Evolutionary conservation across 257 asterid species (phyloP), one percentile per base, ranked within the genome.

Genomic region (Petrea volubilis): DNA sequence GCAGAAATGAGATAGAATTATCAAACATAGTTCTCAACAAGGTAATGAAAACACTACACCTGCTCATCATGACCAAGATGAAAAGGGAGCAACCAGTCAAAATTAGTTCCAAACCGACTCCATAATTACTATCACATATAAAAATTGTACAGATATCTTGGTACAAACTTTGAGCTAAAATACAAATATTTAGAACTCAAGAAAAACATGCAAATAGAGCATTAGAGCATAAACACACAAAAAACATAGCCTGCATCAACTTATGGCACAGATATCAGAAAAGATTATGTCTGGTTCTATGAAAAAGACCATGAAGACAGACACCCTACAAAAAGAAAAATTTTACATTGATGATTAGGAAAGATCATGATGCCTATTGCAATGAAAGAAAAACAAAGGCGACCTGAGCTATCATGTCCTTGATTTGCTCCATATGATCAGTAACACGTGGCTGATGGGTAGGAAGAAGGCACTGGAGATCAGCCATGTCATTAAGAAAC

Each of bases 391-490:
- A 41, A 64, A 11, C 12, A 28, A 17, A 6, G 12, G 53, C 64
- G 20, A 93, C 98, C 96, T 93, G 70, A 50, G 86, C 82, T 59
- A 90, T 88, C 97, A 90, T 88, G 75, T 83, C 87, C 84, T 84
- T 84, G 49, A 90, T 87, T 52, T 90, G 88, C 57, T 87, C 96
- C 73, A 80, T 77, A 52, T 57, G 73, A 33, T 62, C 76, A 67
- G 91, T 88, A 62, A 88, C 96, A 29, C 90, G 88, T 33, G 97
- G 91, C 75, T 90, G 92, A 79, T 90, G 85, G 31, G 95, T 88
- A 41, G 96, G 96, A 72, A 68, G 68, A 68, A 87, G 93, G 87
- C 96, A 88, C 73, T 90, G 96, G 71, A 90, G 95, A 87, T 83
- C 96, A 70, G 71, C 79, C 97, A 93, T 88, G 79, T 93, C 98